Base-by-base conservation (phyloP, 208 protist genomes). In the Angomonas deanei region DNA sequence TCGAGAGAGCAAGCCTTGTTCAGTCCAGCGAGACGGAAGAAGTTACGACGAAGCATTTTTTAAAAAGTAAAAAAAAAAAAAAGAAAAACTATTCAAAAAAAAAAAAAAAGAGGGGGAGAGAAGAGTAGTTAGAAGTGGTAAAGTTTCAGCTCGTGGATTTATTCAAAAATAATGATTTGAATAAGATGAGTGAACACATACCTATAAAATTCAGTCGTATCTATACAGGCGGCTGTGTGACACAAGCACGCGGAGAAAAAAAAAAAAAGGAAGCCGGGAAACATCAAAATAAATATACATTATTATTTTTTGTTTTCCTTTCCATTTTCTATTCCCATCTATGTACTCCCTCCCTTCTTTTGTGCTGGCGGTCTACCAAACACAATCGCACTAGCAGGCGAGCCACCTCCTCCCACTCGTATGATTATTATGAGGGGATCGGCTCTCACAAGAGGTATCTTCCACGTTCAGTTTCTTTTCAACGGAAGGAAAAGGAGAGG, bases 1-100 rank as follows among this genome's bases (percentile, higher is more conserved):
- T 88, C 72, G 34, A 92, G 53, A 6, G 82, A 46, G 57, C 83
- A 52, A 32, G 92, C 82, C 78, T 96, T 96, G 77, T 91, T 72
- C 34, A 87, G 71, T 55, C 72, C 76, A 2, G 39, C 46, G 19
- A 74, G 55, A 38, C 63, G 70, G 49, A 62, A 72, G 55, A 81
- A 77, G 30, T 54, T 87, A 49, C 81, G 80, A 47, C 84, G 82
- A 23, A 88, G 48, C 86, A 92, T 93, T 0, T n/a, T 78, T 66
- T 46, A 26, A 26, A 50, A 11, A 50, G 17, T 1, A 23, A 38
- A 53, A 70, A n/a, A 54, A 53, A 30, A 33, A 33, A 15, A 64
- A 53, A 57, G 50, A 67, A 70, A 70, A 76, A 49, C 31, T 24
- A 62, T 59, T 46, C 68, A 66, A 56, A 74, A 74, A 71, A 59